Percentiles rank a stretch among this genome's conserved stretches.
These are phyloP conservation scores for Schwanniomyces polymorphus DNA, from an alignment of 805 yeast species.

Conservation along the genomic window DNA sequence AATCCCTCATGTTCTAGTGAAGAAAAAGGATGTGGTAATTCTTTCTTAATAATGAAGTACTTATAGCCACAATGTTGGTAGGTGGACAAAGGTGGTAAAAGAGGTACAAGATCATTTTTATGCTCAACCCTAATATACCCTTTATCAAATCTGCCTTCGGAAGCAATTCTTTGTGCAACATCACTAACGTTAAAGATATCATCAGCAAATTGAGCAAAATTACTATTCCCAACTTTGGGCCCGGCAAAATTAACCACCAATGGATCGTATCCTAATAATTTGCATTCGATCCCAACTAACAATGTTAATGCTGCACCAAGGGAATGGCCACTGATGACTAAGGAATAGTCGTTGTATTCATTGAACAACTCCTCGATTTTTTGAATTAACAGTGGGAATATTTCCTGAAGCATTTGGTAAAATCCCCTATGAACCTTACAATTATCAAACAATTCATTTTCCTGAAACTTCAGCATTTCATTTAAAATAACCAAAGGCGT, in stretches of 20 bases:
- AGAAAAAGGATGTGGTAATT: constrained; percentile 35
- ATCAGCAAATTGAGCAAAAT: constrained; percentile 54
- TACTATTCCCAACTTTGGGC: constrained; percentile 61
- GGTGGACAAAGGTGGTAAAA: constrained; percentile 52
- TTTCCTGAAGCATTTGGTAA: constrained; percentile 42
- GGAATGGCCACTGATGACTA: constrained; percentile 71
- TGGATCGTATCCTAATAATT: constrained; percentile 53
- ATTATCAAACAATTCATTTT: constrained; percentile 37
- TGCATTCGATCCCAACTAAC: constrained; percentile 62
- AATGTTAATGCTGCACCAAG: constrained; percentile 72
- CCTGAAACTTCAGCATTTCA: neutral
- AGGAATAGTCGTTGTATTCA: constrained; percentile 46
- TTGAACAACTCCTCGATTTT: constrained; percentile 31
- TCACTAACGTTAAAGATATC: constrained; percentile 39
- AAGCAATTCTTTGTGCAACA: constrained; percentile 18
- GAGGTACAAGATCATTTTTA: constrained; percentile 57
- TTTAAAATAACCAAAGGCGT: constrained; percentile 37
- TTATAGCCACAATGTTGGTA: constrained; percentile 53
- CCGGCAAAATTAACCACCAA: constrained; percentile 60
- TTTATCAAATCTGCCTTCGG: constrained; percentile 20
- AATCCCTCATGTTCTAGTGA: constrained; percentile 14
- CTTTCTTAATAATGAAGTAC: constrained; percentile 40
- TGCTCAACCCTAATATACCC: constrained; percentile 60
- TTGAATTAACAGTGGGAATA: constrained; percentile 37
- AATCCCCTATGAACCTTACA: constrained; percentile 71